Evolutionary conservation across 306 rosid species (phyloP).

Genomic region (Quercus gilva): DNA sequence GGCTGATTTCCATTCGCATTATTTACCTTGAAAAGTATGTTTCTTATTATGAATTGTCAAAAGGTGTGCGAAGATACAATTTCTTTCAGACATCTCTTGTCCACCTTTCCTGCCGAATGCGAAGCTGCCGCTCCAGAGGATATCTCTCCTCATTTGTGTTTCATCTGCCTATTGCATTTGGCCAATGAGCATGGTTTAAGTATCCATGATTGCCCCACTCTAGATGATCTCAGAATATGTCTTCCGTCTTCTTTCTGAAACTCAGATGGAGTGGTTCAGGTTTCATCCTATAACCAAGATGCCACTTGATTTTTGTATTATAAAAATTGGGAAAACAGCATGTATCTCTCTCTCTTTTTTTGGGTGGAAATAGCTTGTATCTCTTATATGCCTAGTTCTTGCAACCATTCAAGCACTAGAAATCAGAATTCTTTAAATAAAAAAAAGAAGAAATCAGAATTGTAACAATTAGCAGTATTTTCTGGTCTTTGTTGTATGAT

Average conservation of each 20-base stretch:
- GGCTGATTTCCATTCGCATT: background rate
- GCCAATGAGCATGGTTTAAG: conserved; percentile 25
- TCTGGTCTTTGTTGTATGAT: background rate
- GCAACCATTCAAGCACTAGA: background rate
- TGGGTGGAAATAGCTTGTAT: background rate
- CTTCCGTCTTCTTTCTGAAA: conserved; percentile 5
- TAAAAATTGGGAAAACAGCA: background rate
- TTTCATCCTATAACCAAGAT: conserved; percentile 5
- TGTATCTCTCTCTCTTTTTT: background rate
- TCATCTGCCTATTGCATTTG: conserved; percentile 32
- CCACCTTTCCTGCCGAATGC: conserved; percentile 21
- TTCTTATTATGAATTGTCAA: background rate
- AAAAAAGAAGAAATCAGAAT: too few species aligned
- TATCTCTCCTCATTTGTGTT: conserved; percentile 34
- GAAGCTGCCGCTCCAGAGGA: conserved; percentile 15
- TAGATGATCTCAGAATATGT: conserved; percentile 28
- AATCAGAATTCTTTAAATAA: background rate
- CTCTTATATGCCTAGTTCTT: background rate
- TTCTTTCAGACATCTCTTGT: conserved; percentile 19
- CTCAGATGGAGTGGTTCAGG: background rate
- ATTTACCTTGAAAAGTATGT: background rate
- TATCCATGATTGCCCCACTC: conserved; percentile 17
- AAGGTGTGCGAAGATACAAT: conserved; percentile 8
- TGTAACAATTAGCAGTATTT: background rate
- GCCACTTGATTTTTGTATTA: background rate